Evolutionary conservation across 2,329 filamentous ascomycete species (phyloP).

Genomic region (Botrytis pseudocinerea): DNA sequence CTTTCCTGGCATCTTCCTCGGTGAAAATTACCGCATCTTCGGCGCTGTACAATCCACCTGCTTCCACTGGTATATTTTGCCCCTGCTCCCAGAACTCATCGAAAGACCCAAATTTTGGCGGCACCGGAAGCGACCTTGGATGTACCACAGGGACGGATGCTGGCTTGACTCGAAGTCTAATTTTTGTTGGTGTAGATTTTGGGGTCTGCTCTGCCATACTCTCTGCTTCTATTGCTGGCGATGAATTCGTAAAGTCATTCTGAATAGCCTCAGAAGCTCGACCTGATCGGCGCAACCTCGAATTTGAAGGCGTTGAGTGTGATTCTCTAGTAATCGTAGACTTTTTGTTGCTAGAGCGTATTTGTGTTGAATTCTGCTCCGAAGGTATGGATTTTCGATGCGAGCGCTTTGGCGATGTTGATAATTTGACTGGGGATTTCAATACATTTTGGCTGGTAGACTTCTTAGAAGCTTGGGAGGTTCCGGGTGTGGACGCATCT

Average conservation of each 20-base stretch:
- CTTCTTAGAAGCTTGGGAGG: conserved; percentile 31
- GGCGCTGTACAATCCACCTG: conserved; percentile 55
- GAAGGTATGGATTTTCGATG: conserved; percentile 37
- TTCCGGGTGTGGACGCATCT: conserved; percentile 28
- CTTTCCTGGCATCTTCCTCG: conserved; percentile 61
- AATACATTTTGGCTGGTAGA: conserved; percentile 27
- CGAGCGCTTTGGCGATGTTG: conserved; percentile 36
- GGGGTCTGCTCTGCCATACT: conserved; percentile 32
- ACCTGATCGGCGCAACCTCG: conserved; percentile 34
- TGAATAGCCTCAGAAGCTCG: conserved; percentile 31
- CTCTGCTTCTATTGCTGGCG: conserved; percentile 28
- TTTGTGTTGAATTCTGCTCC: conserved; percentile 34
- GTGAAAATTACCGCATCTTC: conserved; percentile 61
- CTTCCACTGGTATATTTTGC: conserved; percentile 53
- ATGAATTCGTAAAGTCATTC: conserved; percentile 26
- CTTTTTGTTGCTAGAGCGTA: conserved; percentile 33
- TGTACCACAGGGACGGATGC: conserved; percentile 59
- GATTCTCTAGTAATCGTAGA: conserved; percentile 26
- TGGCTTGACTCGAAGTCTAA: conserved; percentile 52
- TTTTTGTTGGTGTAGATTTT: conserved; percentile 44
- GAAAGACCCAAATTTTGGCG: conserved; percentile 56
- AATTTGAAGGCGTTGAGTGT: conserved; percentile 30
- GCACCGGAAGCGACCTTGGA: conserved; percentile 54
- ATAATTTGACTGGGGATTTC: conserved; percentile 33
- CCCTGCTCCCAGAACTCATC: conserved; percentile 58